These are phyloP conservation scores for Paralagenidium karlingii DNA, from an alignment of 352 stramenopile genomes.

Conservation along the genomic window DNA sequence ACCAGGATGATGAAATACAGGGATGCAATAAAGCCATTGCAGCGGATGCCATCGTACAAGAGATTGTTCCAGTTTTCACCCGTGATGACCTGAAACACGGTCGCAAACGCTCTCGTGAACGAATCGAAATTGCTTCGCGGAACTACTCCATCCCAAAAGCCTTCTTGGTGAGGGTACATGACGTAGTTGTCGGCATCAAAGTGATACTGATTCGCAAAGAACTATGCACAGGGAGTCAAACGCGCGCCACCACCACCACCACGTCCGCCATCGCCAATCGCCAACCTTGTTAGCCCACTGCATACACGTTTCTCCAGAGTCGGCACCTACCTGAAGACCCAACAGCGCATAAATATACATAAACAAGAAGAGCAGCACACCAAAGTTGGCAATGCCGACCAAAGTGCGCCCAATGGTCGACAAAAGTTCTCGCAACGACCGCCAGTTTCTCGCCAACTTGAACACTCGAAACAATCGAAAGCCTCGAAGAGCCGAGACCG, in stretches of 20 bases:
- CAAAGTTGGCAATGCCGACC: conserved; percentile 90
- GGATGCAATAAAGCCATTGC: conserved; percentile 41
- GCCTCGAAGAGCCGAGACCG: conserved; percentile 74
- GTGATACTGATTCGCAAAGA: too few species aligned
- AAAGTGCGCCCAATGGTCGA: conserved; percentile 83
- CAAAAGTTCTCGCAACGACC: conserved; percentile 83
- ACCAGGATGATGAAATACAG: conserved; percentile 84
- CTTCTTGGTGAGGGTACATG: too few species aligned
- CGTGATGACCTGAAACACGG: conserved; percentile 90
- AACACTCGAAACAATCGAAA: conserved; percentile 90
- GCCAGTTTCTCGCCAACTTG: conserved; percentile 90
- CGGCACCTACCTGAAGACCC: conserved; percentile 52
- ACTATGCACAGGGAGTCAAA: too few species aligned
- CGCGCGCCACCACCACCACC: too few species aligned
- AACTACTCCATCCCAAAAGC: too few species aligned
- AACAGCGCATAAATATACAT: conserved; percentile 92
- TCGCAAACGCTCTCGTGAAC: conserved; percentile 61
- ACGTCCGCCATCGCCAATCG: too few species aligned
- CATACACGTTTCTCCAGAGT: background rate
- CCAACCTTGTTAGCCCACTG: too few species aligned
- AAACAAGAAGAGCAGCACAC: conserved; percentile 89
- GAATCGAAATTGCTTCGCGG: conserved; percentile 84
- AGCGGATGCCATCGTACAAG: conserved; percentile 88
- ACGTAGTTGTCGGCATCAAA: conserved; percentile 50
- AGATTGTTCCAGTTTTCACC: conserved; percentile 92